Evolutionary conservation across 73 alveolate species (phyloP).

Genomic region (Tetrahymena malaccensis): DNA sequence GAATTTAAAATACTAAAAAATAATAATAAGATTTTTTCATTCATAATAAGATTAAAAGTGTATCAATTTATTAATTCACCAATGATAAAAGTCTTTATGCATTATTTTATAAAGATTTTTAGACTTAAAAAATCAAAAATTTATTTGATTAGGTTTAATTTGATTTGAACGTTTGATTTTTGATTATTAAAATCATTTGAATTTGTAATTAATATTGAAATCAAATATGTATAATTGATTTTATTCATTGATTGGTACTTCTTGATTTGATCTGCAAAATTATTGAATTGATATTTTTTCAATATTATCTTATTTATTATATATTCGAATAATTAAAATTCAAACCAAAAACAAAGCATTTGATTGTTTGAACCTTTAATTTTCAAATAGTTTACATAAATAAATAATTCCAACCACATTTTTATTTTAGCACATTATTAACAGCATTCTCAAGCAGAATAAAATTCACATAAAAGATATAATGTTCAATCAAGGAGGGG

Average conservation of each 20-base stretch:
- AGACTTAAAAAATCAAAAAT: background rate
- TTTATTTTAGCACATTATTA: background rate
- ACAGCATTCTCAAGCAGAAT: background rate
- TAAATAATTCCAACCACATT: background rate
- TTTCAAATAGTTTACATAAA: background rate
- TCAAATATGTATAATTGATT: background rate
- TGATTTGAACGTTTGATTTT: background rate
- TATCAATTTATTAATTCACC: too few species aligned
- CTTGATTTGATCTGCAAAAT: too few species aligned
- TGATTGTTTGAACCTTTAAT: background rate
- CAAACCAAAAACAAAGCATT: background rate
- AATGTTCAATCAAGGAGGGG: background rate
- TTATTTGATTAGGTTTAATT: background rate
- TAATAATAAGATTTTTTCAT: too few species aligned
- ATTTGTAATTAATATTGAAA: background rate
- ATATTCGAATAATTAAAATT: background rate
- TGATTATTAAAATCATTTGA: background rate
- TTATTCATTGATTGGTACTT: background rate
- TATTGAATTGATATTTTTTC: too few species aligned
- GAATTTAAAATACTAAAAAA: too few species aligned
- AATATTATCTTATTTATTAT: background rate
- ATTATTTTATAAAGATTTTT: background rate
- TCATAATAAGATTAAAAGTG: too few species aligned
- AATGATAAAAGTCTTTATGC: background rate
- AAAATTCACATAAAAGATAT: background rate